phyloP scores from a whole-genome alignment of 768 basidiomycete species.

The Pleurotus salmoneostramineus region DNA sequence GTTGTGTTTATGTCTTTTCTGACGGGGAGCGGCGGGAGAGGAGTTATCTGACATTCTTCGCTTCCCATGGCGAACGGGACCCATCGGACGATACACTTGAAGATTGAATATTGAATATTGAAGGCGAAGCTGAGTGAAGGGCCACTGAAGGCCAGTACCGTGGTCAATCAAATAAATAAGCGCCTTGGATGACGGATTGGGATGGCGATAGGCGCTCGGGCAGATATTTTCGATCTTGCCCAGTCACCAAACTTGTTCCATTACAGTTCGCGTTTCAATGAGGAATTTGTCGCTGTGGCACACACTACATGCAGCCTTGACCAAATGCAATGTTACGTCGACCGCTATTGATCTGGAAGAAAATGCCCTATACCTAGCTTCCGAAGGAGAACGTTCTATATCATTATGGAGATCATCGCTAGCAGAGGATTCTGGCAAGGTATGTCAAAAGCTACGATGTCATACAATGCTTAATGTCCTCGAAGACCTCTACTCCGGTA shows the following conservation, averaged over 20 bases:
- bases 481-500: neutral
- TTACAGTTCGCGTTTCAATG: constrained; percentile 27
- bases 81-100: too few species aligned
- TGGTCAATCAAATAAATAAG: neutral
- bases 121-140: too few species aligned
- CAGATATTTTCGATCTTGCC: neutral
- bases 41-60: neutral
- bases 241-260: too few species aligned
- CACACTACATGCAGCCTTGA: constrained; percentile 17
- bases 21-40: constrained; percentile 12
- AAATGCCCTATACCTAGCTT: constrained; percentile 52
- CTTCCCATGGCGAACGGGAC: constrained; percentile 10
- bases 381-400: constrained; percentile 54
- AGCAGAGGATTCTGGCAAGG: neutral
- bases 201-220: constrained; percentile 4
- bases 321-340: constrained; percentile 32
- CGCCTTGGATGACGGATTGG: neutral
- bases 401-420: constrained; percentile 49
- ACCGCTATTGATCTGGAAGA: constrained; percentile 64
- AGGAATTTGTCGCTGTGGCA: constrained; percentile 52
- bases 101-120: too few species aligned
- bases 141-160: too few species aligned
- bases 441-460: neutral
- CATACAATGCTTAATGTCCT: neutral
- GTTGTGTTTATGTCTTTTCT: constrained; percentile 19